A percentile compares a stretch with the other conserved stretches of the same genome.
These are phyloP conservation scores for Austropuccinia psidii DNA, from an alignment of 1,284 basidiomycete genomes.

Conservation along the genomic window DNA sequence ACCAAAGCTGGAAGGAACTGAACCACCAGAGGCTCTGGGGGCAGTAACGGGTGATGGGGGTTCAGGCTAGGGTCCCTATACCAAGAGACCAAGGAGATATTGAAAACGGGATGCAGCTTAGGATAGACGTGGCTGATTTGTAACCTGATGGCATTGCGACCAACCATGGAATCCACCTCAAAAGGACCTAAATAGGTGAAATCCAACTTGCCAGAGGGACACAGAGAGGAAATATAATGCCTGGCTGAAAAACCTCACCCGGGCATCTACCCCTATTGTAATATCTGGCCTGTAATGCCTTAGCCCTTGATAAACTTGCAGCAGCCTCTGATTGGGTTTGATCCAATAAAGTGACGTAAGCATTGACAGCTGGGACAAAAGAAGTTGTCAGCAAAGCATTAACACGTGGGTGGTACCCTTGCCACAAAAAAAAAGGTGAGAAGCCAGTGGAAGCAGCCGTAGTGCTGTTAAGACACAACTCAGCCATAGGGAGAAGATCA, in stretches of 20 bases:
- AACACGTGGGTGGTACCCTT: constrained; percentile 17
- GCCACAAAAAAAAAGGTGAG: constrained; percentile 35
- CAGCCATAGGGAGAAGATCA: constrained; percentile 2
- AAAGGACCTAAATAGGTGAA: neutral
- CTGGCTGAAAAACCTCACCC: neutral
- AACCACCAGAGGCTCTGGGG: too few relatives aligned
- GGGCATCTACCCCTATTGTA: neutral
- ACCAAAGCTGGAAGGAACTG: neutral
- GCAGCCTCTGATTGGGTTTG: neutral
- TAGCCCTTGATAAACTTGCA: neutral
- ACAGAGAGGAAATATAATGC: neutral
- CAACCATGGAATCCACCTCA: neutral
- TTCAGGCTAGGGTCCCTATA: neutral
- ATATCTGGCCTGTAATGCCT: neutral
- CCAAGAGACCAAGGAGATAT: neutral
- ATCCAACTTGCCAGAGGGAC: neutral
- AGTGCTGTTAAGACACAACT: constrained; percentile 17
- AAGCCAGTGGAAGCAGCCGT: neutral
- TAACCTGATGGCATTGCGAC: neutral
- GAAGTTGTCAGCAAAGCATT: neutral
- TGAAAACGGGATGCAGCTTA: neutral
- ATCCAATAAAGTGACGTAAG: neutral
- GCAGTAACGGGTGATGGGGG: too few relatives aligned
- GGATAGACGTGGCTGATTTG: too few relatives aligned
- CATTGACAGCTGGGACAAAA: neutral